These are phyloP conservation scores for Baudoinia panamericana DNA, from an alignment of 495 filamentous ascomycete genomes.

Conservation along the genomic window DNA sequence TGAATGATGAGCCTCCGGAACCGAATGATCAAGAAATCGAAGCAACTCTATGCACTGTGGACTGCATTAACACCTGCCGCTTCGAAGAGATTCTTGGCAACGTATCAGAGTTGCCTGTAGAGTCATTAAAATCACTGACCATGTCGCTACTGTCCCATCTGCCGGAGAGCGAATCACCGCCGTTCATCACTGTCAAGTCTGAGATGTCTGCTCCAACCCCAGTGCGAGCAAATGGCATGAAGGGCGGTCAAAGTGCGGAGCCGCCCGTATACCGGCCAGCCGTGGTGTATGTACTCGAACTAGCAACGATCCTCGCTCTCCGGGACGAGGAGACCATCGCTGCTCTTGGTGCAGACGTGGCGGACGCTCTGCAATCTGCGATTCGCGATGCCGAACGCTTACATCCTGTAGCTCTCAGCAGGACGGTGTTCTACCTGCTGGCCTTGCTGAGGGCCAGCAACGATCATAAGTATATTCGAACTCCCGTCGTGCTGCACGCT, in stretches of 20 bases:
- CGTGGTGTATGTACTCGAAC: constrained; percentile 75
- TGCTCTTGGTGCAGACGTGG: constrained; percentile 60
- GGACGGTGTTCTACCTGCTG: constrained; percentile 76
- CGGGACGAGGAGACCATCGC: constrained; percentile 60
- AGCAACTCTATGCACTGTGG: constrained; percentile 84
- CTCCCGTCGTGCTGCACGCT: constrained; percentile 83
- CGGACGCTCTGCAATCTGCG: constrained; percentile 65
- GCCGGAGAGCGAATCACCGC: constrained; percentile 68
- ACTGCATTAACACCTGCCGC: constrained; percentile 82
- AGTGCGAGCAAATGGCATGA: constrained; percentile 39
- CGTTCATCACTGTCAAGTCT: constrained; percentile 76
- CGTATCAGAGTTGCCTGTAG: constrained; percentile 60
- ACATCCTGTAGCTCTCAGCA: constrained; percentile 67
- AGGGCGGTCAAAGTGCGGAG: constrained; percentile 30
- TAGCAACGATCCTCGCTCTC: constrained; percentile 72
- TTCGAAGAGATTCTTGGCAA: constrained; percentile 74
- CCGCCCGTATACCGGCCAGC: constrained; percentile 70
- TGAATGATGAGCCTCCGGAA: constrained; percentile 92
- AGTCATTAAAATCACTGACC: constrained; percentile 53
- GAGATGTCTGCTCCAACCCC: constrained; percentile 49
- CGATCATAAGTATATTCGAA: constrained; percentile 78
- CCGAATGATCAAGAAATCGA: constrained; percentile 95
- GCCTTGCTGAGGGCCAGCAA: constrained; percentile 74
- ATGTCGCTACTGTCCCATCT: constrained; percentile 65
- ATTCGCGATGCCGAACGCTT: constrained; percentile 64